Evolutionary conservation across 148 eudicot species (phyloP).

Genomic region (Cornus kousa): DNA sequence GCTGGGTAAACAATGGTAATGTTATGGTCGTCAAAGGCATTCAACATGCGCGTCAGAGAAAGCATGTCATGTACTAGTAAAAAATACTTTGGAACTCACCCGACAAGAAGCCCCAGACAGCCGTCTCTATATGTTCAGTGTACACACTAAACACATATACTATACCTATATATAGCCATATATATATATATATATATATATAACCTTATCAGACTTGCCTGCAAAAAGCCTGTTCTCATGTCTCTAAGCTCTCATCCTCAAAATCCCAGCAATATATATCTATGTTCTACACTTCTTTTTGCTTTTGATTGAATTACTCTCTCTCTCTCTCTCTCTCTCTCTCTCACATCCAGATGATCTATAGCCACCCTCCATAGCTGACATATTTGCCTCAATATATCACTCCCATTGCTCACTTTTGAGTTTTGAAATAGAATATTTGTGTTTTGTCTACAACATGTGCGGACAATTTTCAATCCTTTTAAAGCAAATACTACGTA

Average conservation of each 20-base stretch:
- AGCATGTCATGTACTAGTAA: not conserved
- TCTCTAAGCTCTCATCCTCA: not conserved
- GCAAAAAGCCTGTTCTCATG: not conserved
- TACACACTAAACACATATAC: too few relatives aligned
- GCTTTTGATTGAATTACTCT: not conserved
- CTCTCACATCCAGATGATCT: not conserved
- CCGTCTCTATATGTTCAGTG: conserved; percentile 11
- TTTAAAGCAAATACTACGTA: conserved; percentile 27
- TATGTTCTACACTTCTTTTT: not conserved
- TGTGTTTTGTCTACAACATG: not conserved
- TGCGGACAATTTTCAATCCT: conserved; percentile 1
- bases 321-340: too few relatives aligned
- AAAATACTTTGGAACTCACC: not conserved
- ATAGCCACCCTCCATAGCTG: not conserved
- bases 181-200: too few relatives aligned
- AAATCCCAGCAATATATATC: too few relatives aligned
- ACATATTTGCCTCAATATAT: conserved; percentile 12
- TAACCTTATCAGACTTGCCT: too few relatives aligned
- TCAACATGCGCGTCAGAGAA: not conserved
- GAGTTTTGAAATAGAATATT: not conserved
- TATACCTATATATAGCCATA: too few relatives aligned
- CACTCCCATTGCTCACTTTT: too few relatives aligned
- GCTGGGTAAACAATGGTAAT: too few relatives aligned
- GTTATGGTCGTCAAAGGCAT: too few relatives aligned
- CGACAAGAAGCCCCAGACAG: conserved; percentile 29